These are phyloP conservation scores for Phyllosticta paracitricarpa DNA, from an alignment of 2,329 filamentous ascomycete species.

Conservation along the genomic window DNA sequence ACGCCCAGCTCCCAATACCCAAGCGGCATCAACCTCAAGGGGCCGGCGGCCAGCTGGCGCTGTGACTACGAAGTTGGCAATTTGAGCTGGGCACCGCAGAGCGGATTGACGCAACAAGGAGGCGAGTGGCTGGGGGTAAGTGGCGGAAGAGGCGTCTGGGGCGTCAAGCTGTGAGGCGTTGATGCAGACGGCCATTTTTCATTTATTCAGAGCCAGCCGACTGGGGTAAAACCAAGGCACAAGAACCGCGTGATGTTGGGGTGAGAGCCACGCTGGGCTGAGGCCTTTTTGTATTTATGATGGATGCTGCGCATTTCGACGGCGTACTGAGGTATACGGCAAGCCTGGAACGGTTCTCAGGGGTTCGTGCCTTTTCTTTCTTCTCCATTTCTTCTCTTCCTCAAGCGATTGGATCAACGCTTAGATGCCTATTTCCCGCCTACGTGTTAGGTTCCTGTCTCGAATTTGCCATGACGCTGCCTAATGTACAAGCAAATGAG, in stretches of 20 bases:
- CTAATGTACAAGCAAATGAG: not conserved
- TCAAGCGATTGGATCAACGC: not conserved
- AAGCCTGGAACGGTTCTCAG: not conserved
- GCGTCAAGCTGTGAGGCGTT: constrained; percentile 44
- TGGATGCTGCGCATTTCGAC: constrained; percentile 10
- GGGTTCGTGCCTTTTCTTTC: not conserved
- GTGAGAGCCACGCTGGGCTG: not conserved
- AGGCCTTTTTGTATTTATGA: constrained; percentile 3
- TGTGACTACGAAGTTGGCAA: constrained; percentile 84
- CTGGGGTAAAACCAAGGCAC: not conserved
- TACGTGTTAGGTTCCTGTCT: not conserved
- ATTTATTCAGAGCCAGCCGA: not conserved
- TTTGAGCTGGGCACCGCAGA: constrained; percentile 72
- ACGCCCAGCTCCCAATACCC: constrained; percentile 15
- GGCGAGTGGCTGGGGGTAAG: constrained; percentile 80
- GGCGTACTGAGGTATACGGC: constrained; percentile 3
- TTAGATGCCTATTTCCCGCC: constrained; percentile 5
- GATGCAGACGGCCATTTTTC: not conserved
- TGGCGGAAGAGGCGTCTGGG: constrained; percentile 73
- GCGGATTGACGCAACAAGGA: constrained; percentile 53
- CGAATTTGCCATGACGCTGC: not conserved
- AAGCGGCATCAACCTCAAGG: constrained; percentile 42
- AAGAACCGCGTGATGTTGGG: not conserved
- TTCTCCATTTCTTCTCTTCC: not conserved
- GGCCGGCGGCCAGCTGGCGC: constrained; percentile 67